Evolutionary conservation across 768 basidiomycete genomes (phyloP).

Genomic region (Auricularia auricula-judae): DNA sequence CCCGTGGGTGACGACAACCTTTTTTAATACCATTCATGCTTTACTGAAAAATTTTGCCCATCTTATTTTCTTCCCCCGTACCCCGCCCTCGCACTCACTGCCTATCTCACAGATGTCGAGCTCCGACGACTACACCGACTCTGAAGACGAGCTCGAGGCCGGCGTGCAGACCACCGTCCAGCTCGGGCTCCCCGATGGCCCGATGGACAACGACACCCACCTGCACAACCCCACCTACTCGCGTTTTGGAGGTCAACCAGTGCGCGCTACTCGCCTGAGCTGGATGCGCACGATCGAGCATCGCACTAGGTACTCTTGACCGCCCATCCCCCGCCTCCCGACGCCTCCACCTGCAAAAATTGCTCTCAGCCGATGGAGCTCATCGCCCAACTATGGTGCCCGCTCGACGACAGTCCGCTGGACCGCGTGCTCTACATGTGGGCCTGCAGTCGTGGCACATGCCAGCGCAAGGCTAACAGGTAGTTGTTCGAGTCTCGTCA

Average conservation of each 20-base stretch:
- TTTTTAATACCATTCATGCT: conserved; percentile 85
- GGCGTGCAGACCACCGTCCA: conserved; percentile 58
- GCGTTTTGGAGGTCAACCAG: conserved; percentile 83
- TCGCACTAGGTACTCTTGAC: conserved; percentile 61
- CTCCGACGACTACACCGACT: conserved; percentile 69
- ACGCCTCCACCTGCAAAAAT: conserved; percentile 57
- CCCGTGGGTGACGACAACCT: conserved; percentile 51
- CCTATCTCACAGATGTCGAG: conserved; percentile 27
- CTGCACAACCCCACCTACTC: conserved; percentile 71
- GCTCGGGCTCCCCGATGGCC: conserved; percentile 73
- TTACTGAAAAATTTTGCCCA: conserved; percentile 47
- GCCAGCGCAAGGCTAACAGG: conserved; percentile 73
- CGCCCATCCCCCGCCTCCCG: conserved; percentile 45
- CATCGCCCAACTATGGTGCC: conserved; percentile 83
- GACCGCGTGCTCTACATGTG: conserved; percentile 81
- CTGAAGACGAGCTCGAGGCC: conserved; percentile 42
- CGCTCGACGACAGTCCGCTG: conserved; percentile 73
- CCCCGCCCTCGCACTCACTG: conserved; percentile 8
- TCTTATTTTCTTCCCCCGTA: conserved; percentile 3
- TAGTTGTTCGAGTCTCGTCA: conserved; percentile 23
- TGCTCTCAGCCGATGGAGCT: conserved; percentile 72
- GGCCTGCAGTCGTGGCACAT: conserved; percentile 60
- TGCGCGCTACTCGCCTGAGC: conserved; percentile 47
- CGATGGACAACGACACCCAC: conserved; percentile 43
- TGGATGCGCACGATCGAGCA: background rate